Conservation (phyloP, 257 asterid genomes). For the Solanum clarkiae region DNA sequence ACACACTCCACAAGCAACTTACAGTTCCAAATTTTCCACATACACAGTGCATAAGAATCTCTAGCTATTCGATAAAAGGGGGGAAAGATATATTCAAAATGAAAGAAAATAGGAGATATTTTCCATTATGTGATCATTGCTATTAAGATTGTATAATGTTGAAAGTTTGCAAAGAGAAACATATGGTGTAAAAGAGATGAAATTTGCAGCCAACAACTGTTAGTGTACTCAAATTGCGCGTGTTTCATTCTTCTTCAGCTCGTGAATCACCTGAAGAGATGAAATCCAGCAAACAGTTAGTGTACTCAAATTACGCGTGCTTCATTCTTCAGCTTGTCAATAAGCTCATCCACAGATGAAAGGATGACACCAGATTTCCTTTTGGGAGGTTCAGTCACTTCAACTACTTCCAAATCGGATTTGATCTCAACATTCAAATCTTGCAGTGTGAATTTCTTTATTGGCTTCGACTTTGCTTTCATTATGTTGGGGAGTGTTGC, state of each 20-base stretch:
- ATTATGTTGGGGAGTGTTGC: conserved; percentile 95
- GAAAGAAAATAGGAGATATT: neutral
- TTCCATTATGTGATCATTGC: neutral
- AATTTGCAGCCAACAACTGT: neutral
- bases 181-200: neutral
- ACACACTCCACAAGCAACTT: neutral
- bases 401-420: conserved; percentile 60
- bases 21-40: neutral
- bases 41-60: neutral
- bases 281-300: neutral
- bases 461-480: conserved; percentile 87
- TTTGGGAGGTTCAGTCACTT: conserved; percentile 87
- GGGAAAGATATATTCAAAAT: neutral
- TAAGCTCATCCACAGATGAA: conserved; percentile 81
- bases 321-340: conserved; percentile 81
- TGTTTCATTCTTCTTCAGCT: conserved; percentile 76
- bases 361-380: conserved; percentile 74
- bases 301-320: conserved; percentile 43
- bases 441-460: conserved; percentile 59
- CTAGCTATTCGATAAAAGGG: neutral
- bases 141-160: neutral
- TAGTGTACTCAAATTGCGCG: conserved; percentile 29
- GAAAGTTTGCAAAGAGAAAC: neutral
- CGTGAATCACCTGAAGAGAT: conserved; percentile 36
- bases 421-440: conserved; percentile 66